phyloP scores from a whole-genome alignment of 768 basidiomycete species.

The Termitomyces sp. region DNA sequence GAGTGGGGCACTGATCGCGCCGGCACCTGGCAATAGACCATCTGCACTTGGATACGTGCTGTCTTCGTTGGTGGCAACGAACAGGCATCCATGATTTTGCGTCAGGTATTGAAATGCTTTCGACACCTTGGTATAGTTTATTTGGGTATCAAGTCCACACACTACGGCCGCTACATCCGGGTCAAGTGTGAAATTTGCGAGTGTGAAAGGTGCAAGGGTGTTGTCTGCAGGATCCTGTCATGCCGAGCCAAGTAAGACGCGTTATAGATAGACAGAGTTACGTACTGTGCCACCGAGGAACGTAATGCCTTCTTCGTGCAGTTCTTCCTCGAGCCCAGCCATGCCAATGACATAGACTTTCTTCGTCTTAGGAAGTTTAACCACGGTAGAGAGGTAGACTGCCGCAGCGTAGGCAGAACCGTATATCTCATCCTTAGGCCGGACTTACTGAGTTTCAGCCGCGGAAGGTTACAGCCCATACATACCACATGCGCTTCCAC shows the following conservation, averaged over 20 bases:
- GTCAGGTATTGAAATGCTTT: slow-evolving; percentile 90
- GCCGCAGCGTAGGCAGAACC: slow-evolving; percentile 81
- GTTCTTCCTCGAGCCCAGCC: slow-evolving; percentile 88
- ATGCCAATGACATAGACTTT: slow-evolving; percentile 96
- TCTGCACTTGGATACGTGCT: slow-evolving; percentile 81
- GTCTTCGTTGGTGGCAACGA: slow-evolving; percentile 91
- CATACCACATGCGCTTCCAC: slow-evolving; percentile 81
- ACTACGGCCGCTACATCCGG: slow-evolving; percentile 85
- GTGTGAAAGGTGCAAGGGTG: slow-evolving; percentile 62
- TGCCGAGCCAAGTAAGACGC: not conserved
- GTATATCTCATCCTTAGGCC: slow-evolving; percentile 85
- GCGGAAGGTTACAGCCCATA: not conserved
- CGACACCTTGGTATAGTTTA: slow-evolving; percentile 93
- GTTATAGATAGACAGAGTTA: not conserved
- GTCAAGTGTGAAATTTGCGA: slow-evolving; percentile 70
- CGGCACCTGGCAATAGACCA: slow-evolving; percentile 78
- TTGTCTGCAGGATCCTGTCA: slow-evolving; percentile 79
- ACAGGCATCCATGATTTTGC: slow-evolving; percentile 72
- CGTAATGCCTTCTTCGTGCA: slow-evolving; percentile 79
- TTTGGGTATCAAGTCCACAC: slow-evolving; percentile 82
- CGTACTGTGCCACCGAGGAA: slow-evolving; percentile 83
- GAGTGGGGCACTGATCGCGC: slow-evolving; percentile 79
- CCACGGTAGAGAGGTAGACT: slow-evolving; percentile 79
- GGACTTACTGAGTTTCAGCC: slow-evolving; percentile 1
- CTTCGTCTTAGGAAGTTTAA: slow-evolving; percentile 86